Evolutionary conservation across 345 rosid species (phyloP).

Genomic region (Hirschfeldia incana): DNA sequence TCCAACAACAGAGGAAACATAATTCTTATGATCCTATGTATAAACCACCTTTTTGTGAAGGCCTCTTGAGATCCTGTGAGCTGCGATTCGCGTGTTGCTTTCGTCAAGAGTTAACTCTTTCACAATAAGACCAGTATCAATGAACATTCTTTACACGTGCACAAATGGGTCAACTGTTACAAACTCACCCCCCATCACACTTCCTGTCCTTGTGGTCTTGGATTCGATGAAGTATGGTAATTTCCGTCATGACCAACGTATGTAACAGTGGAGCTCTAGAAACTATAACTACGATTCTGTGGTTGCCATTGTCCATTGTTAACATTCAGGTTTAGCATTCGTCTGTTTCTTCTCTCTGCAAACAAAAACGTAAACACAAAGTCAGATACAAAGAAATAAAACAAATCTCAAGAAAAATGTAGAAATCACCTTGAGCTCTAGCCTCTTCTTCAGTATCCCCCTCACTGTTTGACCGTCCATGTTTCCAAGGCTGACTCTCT

Average conservation of each 20-base stretch:
- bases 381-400: not conserved
- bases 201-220: constrained; percentile 71
- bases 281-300: constrained; percentile 48
- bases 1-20: not conserved
- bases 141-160: not conserved
- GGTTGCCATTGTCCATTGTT: constrained; percentile 47
- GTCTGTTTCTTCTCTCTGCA: constrained; percentile 32
- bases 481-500: constrained; percentile 59
- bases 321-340: constrained; percentile 45
- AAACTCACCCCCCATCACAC: constrained; percentile 73
- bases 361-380: not conserved
- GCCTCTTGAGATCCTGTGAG: constrained; percentile 70
- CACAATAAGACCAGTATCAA: not conserved
- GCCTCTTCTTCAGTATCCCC: constrained; percentile 44
- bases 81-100: constrained; percentile 63
- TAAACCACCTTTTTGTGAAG: constrained; percentile 63
- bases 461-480: constrained; percentile 51
- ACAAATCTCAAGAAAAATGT: not conserved
- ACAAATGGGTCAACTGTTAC: no score
- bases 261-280: constrained; percentile 74
- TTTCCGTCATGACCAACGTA: constrained; percentile 77
- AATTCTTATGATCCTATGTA: not conserved
- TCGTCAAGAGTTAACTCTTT: constrained; percentile 72
- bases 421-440: constrained; percentile 46
- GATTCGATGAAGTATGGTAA: constrained; percentile 61